These are phyloP conservation scores for Chenopodium album DNA, from an alignment of 148 eudicot species.

Conservation along the genomic window DNA sequence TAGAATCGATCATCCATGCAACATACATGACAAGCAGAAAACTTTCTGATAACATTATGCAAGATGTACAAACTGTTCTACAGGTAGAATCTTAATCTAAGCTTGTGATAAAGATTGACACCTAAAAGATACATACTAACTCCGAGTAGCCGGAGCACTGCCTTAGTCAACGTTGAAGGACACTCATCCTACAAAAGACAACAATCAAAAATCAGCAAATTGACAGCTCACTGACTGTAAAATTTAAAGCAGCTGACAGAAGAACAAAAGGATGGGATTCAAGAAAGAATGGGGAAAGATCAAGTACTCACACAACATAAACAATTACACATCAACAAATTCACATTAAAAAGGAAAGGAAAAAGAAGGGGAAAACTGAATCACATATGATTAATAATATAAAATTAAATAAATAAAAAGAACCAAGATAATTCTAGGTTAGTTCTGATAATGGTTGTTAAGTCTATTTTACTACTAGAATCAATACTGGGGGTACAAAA, in stretches of 20 bases:
- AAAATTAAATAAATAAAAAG: no score
- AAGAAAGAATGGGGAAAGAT: not conserved
- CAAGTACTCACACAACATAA: not conserved
- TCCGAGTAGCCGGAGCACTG: not conserved
- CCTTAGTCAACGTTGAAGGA: slow-evolving; percentile 17
- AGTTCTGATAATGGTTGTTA: no score
- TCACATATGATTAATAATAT: not conserved
- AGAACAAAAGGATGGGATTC: not conserved
- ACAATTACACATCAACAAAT: not conserved
- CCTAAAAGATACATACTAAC: slow-evolving; percentile 4
- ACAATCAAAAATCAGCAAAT: not conserved
- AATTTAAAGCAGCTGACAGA: no score
- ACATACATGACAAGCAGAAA: not conserved
- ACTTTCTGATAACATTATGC: slow-evolving; percentile 3
- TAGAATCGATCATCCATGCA: not conserved
- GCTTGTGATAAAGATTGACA: not conserved
- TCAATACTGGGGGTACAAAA: no score
- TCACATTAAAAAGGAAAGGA: no score
- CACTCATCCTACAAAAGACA: slow-evolving; percentile 27
- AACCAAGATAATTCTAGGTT: no score
- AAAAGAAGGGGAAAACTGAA: no score
- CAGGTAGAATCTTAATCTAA: not conserved
- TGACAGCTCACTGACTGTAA: not conserved
- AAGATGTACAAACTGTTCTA: slow-evolving; percentile 17
- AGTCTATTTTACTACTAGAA: not conserved